Evolutionary conservation across 345 rosid genomes (phyloP).

Genomic region (Bretschneidera sinensis): DNA sequence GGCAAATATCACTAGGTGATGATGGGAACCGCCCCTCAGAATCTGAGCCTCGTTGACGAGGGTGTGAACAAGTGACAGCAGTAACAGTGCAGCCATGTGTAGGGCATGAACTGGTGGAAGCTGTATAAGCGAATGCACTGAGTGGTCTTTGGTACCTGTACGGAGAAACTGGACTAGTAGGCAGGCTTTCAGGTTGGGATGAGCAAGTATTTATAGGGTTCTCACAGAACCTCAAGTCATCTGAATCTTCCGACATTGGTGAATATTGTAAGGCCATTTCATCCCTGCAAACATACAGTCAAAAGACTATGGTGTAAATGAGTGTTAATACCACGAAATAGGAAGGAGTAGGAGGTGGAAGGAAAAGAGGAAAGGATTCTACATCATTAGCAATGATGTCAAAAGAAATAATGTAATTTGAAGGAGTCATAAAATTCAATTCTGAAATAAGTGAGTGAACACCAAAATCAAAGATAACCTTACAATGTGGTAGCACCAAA

Average conservation of each 20-base stretch:
- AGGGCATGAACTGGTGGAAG: constrained; percentile 31
- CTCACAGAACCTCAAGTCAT: constrained; percentile 64
- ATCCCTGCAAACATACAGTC: constrained; percentile 46
- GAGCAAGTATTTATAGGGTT: constrained; percentile 42
- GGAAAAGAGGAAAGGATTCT: too few relatives aligned
- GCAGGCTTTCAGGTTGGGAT: constrained; percentile 65
- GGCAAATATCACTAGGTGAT: constrained; percentile 96
- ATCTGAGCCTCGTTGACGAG: constrained; percentile 80
- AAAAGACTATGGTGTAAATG: too few relatives aligned
- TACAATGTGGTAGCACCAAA: too few relatives aligned
- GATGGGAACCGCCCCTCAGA: constrained; percentile 94
- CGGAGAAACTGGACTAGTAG: constrained; percentile 86
- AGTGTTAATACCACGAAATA: too few relatives aligned
- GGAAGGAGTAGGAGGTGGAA: too few relatives aligned
- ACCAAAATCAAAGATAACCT: too few relatives aligned
- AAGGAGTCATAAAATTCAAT: too few relatives aligned
- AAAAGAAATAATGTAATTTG: too few relatives aligned
- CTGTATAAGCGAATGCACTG: constrained; percentile 36
- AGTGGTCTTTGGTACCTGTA: constrained; percentile 60
- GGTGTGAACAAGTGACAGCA: constrained; percentile 34
- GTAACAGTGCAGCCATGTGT: constrained; percentile 26
- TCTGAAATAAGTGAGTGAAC: too few relatives aligned
- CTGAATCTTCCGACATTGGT: constrained; percentile 93
- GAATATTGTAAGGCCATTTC: constrained; percentile 82
- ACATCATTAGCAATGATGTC: too few relatives aligned